A percentile compares a stretch with the other conserved stretches of the same genome.
Evolutionary conservation across 2,329 filamentous ascomycete genomes (phyloP).

Genomic region (Chaetomium sp.): DNA sequence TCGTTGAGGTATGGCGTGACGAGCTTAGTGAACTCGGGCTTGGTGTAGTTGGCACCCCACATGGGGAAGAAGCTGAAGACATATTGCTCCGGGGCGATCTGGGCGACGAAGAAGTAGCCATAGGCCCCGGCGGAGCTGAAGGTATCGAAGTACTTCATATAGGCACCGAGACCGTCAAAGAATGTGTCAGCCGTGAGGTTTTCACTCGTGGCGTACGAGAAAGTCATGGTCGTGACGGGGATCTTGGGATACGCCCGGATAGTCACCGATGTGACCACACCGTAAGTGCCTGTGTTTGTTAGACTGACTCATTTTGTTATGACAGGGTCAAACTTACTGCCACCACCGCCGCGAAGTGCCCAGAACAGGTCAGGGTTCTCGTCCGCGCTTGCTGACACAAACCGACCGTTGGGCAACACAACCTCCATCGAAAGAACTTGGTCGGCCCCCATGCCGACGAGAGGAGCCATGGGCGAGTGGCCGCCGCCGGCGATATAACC

Average conservation of each 20-base stretch:
- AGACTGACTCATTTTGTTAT: neutral
- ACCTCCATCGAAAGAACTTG: constrained; percentile 44
- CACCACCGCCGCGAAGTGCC: constrained; percentile 43
- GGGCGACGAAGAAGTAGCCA: constrained; percentile 27
- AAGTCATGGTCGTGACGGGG: constrained; percentile 22
- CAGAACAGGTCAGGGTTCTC: constrained; percentile 43
- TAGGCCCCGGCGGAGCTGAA: constrained; percentile 28
- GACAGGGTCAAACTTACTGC: constrained; percentile 13
- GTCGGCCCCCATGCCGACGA: constrained; percentile 46
- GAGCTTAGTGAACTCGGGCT: constrained; percentile 18
- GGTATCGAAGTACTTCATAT: constrained; percentile 26
- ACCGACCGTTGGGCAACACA: constrained; percentile 40
- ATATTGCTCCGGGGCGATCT: constrained; percentile 15
- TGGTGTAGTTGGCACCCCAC: constrained; percentile 23
- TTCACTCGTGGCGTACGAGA: constrained; percentile 34
- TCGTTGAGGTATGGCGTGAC: constrained; percentile 24
- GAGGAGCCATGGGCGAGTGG: constrained; percentile 45
- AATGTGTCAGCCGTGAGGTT: constrained; percentile 40
- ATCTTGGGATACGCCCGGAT: constrained; percentile 23
- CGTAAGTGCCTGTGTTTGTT: constrained; percentile 28
- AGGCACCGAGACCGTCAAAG: constrained; percentile 26
- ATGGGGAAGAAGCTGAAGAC: constrained; percentile 25
- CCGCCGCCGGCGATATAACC: constrained; percentile 46
- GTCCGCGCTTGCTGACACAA: constrained; percentile 36
- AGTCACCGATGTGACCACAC: constrained; percentile 30